A percentile compares a stretch with the other conserved stretches of the same genome.
Evolutionary conservation across 2,329 filamentous ascomycete species (phyloP).

Genomic region (Sarocladium strictum): DNA sequence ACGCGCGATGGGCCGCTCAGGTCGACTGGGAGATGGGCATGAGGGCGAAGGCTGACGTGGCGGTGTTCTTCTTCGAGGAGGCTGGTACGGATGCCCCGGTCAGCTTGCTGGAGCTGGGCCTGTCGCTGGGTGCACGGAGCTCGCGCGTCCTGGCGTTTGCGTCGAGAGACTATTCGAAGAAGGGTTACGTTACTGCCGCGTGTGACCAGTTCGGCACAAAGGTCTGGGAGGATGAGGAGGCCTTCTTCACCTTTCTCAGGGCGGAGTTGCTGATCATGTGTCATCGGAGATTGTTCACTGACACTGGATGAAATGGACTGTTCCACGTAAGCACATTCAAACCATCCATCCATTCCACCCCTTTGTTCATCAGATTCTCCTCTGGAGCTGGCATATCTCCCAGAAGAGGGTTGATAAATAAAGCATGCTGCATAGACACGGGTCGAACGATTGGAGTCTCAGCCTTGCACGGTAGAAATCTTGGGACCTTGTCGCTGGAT

Average conservation of each 20-base stretch:
- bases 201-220: neutral
- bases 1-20: neutral
- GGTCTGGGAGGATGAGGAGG: neutral
- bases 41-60: neutral
- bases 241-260: neutral
- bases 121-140: neutral
- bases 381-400: neutral
- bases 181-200: neutral
- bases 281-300: too few relatives aligned
- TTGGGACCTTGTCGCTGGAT: neutral
- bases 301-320: too few relatives aligned
- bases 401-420: neutral
- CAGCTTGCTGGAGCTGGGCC: conserved; percentile 2
- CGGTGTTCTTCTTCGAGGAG: conserved; percentile 6
- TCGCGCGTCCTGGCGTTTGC: neutral
- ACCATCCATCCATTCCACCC: neutral
- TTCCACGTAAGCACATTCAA: neutral
- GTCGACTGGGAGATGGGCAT: neutral
- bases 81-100: conserved; percentile 1
- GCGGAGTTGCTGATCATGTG: too few relatives aligned
- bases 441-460: neutral
- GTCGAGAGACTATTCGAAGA: neutral
- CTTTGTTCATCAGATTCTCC: neutral
- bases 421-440: neutral
- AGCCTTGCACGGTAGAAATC: neutral